These are phyloP conservation scores for Lathyrus tuberosus DNA, from an alignment of 306 rosid genomes.

Conservation along the genomic window DNA sequence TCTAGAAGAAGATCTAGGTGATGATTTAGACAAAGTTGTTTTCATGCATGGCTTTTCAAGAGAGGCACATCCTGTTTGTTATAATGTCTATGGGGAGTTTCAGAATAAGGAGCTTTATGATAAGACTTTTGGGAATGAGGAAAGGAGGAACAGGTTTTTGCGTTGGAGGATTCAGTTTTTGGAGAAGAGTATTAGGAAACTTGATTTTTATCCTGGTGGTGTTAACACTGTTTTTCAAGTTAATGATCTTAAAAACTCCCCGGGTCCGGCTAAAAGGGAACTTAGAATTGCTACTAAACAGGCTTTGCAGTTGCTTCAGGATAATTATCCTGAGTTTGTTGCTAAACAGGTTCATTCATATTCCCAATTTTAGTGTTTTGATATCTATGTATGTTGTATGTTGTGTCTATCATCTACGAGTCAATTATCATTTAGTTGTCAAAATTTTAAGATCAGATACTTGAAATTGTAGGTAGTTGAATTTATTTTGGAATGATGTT, in stretches of 20 bases:
- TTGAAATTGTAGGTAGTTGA: not conserved
- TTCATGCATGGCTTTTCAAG: constrained; percentile 79
- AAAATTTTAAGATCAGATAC: not conserved
- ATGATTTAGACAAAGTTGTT: constrained; percentile 79
- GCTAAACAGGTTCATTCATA: constrained; percentile 70
- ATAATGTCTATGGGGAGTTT: constrained; percentile 89
- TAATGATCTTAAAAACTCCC: constrained; percentile 84
- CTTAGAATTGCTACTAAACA: constrained; percentile 80
- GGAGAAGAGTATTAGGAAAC: constrained; percentile 83
- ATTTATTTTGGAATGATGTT: too few species aligned
- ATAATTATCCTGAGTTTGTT: constrained; percentile 93
- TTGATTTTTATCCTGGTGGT: constrained; percentile 72
- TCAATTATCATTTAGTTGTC: not conserved
- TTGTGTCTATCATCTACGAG: not conserved
- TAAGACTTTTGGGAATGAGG: constrained; percentile 61
- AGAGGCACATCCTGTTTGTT: constrained; percentile 81
- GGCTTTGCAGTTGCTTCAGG: constrained; percentile 90
- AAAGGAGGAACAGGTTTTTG: constrained; percentile 63
- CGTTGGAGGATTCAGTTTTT: constrained; percentile 83
- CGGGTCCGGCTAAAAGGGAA: constrained; percentile 76
- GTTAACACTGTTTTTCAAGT: constrained; percentile 76
- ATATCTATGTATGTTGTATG: not conserved
- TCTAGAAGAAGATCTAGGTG: constrained; percentile 71
- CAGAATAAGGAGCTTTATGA: constrained; percentile 82
- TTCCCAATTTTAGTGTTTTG: not conserved